Evolutionary conservation across 768 basidiomycete genomes (phyloP).

Genomic region (Tulasnella sp.): DNA sequence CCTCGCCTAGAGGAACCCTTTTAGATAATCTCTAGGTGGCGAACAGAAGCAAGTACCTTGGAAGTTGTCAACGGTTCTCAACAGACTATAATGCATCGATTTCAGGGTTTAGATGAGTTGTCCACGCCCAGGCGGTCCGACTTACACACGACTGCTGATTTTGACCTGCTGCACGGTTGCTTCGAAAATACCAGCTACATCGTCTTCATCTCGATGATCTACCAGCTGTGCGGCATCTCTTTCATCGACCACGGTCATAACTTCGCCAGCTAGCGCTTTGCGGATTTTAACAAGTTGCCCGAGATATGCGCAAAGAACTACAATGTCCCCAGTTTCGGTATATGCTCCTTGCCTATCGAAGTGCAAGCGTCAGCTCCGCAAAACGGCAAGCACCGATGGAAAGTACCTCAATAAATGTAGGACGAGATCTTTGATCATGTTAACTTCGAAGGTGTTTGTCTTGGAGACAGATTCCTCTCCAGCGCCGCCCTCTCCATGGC

Average conservation of each 20-base stretch:
- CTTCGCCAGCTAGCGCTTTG: slow-evolving; percentile 38
- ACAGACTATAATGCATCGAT: slow-evolving; percentile 27
- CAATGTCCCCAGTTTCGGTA: slow-evolving; percentile 42
- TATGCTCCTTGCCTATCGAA: slow-evolving; percentile 42
- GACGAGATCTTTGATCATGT: slow-evolving; percentile 47
- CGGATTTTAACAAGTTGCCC: slow-evolving; percentile 44
- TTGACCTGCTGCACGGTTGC: slow-evolving; percentile 37
- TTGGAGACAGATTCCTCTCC: slow-evolving; percentile 58
- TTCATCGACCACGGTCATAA: slow-evolving; percentile 61
- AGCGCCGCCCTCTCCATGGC: slow-evolving; percentile 34
- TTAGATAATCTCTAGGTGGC: background rate
- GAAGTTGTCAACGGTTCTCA: slow-evolving; percentile 70
- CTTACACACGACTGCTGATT: slow-evolving; percentile 45
- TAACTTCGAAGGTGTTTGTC: slow-evolving; percentile 59
- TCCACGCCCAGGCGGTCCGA: background rate
- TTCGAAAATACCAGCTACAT: background rate
- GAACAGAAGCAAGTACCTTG: slow-evolving; percentile 33
- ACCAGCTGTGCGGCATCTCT: slow-evolving; percentile 53
- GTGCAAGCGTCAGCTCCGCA: background rate
- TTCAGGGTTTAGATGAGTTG: background rate
- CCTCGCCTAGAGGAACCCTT: slow-evolving; percentile 22
- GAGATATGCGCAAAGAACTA: slow-evolving; percentile 47
- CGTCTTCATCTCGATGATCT: slow-evolving; percentile 37
- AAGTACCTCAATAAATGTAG: slow-evolving; percentile 40
- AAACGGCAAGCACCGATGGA: background rate